phyloP scores from a whole-genome alignment of 495 filamentous ascomycete genomes.

The Penicillium steckii region DNA sequence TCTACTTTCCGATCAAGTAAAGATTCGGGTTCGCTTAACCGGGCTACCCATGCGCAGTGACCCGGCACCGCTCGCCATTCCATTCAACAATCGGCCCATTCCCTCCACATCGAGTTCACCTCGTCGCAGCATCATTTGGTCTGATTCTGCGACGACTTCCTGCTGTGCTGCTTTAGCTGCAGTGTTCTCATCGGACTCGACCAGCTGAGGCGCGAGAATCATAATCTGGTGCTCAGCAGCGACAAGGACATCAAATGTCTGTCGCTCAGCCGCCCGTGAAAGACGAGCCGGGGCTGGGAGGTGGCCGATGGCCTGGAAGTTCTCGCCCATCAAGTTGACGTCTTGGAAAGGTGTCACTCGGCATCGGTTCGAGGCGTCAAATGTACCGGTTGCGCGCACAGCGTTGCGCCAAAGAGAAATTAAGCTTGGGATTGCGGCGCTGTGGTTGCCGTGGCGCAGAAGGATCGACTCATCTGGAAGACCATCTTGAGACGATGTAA shows the following conservation, averaged over 20 bases:
- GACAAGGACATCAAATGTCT: conserved; percentile 58
- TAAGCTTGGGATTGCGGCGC: conserved; percentile 62
- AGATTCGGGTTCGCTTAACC: conserved; percentile 42
- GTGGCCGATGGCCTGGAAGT: conserved; percentile 57
- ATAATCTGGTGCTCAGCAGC: conserved; percentile 63
- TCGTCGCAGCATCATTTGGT: conserved; percentile 43
- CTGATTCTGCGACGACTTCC: conserved; percentile 26
- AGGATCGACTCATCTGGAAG: conserved; percentile 62
- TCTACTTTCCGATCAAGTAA: conserved; percentile 30
- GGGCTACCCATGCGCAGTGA: conserved; percentile 39
- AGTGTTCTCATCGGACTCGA: conserved; percentile 24
- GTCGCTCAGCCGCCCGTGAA: conserved; percentile 39
- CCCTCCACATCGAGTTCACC: conserved; percentile 53
- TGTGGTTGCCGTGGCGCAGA: conserved; percentile 64
- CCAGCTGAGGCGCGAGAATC: conserved; percentile 48
- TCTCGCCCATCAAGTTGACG: conserved; percentile 63
- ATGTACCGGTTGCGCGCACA: conserved; percentile 57
- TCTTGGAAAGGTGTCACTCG: conserved; percentile 45
- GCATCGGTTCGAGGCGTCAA: conserved; percentile 47
- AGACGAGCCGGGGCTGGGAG: conserved; percentile 41
- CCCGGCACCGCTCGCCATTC: conserved; percentile 38
- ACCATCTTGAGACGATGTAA: conserved; percentile 43
- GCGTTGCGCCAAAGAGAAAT: conserved; percentile 66
- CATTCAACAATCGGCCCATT: conserved; percentile 50
- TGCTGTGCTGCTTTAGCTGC: conserved; percentile 15